phyloP scores from a whole-genome alignment of 345 rosid species.

The Cardamine occulta region DNA sequence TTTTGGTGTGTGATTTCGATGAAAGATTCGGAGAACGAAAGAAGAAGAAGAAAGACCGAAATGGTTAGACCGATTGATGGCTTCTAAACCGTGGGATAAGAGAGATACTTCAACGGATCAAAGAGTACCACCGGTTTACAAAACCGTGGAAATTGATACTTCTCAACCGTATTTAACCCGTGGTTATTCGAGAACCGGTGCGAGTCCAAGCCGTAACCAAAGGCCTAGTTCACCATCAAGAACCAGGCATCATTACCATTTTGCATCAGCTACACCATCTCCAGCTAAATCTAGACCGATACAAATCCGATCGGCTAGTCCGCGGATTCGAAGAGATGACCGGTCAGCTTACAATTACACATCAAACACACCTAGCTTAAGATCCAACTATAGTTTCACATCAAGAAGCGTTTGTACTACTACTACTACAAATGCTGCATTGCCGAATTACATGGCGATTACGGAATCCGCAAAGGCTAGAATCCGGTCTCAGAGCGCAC shows the following conservation, averaged over 20 bases:
- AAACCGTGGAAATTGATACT: conserved; percentile 75
- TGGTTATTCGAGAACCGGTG: conserved; percentile 46
- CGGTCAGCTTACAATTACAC: conserved; percentile 43
- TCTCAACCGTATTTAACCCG: conserved; percentile 58
- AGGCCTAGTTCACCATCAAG: conserved; percentile 61
- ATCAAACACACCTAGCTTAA: conserved; percentile 79
- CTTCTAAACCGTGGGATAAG: conserved; percentile 66
- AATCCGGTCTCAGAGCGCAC: conserved; percentile 76
- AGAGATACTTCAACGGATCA: conserved; percentile 64
- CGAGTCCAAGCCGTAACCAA: conserved; percentile 51
- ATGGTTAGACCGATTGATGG: conserved; percentile 63
- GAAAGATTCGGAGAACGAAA: conserved; percentile 49
- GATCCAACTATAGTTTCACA: conserved; percentile 62
- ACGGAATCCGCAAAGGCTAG: conserved; percentile 85
- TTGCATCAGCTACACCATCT: conserved; percentile 60
- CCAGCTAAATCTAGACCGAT: conserved; percentile 67
- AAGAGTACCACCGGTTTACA: conserved; percentile 50
- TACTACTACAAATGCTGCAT: conserved; percentile 40
- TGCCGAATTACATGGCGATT: conserved; percentile 88
- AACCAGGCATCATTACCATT: conserved; percentile 55
- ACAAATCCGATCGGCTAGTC: conserved; percentile 76
- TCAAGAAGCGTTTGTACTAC: conserved; percentile 45
- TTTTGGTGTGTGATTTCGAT: background rate
- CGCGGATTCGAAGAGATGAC: conserved; percentile 55
- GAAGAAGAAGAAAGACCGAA: conserved; percentile 61